Percentiles rank a stretch among this genome's conserved stretches.
phyloP scores from a whole-genome alignment of 2,329 filamentous ascomycete genomes.

The Ophiocordyceps camponoti-saundersi region DNA sequence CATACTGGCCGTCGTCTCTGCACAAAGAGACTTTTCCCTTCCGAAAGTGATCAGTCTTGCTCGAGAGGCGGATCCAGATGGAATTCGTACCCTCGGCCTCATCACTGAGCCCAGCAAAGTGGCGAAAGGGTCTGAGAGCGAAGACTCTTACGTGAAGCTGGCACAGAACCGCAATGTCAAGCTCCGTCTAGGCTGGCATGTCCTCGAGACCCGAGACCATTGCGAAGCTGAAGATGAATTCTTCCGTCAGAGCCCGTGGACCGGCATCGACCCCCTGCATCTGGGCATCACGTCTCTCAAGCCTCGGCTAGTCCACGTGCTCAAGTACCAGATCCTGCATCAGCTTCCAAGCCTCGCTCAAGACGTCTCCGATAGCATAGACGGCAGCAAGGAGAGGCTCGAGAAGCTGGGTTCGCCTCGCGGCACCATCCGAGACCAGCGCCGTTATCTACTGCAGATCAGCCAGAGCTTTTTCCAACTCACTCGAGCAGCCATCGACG shows the following conservation, averaged over 20 bases:
- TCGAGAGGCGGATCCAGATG: slow-evolving; percentile 6
- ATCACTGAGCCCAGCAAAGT: slow-evolving; percentile 37
- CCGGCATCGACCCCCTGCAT: slow-evolving; percentile 11
- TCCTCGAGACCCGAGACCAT: slow-evolving; percentile 26
- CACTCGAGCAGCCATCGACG: slow-evolving; percentile 28
- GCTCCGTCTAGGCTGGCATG: slow-evolving; percentile 35
- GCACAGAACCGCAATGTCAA: slow-evolving; percentile 27
- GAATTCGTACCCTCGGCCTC: slow-evolving; percentile 31
- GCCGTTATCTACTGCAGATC: slow-evolving; percentile 25
- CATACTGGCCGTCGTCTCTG: slow-evolving; percentile 39
- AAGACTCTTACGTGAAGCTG: slow-evolving; percentile 21
- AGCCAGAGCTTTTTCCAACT: slow-evolving; percentile 26
- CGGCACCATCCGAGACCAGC: slow-evolving; percentile 27
- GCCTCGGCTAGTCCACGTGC: slow-evolving; percentile 29
- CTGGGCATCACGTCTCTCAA: slow-evolving; percentile 32
- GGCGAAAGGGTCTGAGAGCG: slow-evolving; percentile 17
- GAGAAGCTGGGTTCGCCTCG: slow-evolving; percentile 30
- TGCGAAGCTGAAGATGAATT: slow-evolving; percentile 20
- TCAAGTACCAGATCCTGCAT: slow-evolving; percentile 26
- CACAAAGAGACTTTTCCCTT: slow-evolving; percentile 37
- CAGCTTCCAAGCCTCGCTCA: slow-evolving; percentile 27
- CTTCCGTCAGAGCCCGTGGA: slow-evolving; percentile 25
- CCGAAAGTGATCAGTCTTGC: slow-evolving; percentile 36
- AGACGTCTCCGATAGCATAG: slow-evolving; percentile 21
- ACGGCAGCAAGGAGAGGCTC: slow-evolving; percentile 18